phyloP scores from a whole-genome alignment of 2,329 filamentous ascomycete genomes.

The Epichloe festucae region DNA sequence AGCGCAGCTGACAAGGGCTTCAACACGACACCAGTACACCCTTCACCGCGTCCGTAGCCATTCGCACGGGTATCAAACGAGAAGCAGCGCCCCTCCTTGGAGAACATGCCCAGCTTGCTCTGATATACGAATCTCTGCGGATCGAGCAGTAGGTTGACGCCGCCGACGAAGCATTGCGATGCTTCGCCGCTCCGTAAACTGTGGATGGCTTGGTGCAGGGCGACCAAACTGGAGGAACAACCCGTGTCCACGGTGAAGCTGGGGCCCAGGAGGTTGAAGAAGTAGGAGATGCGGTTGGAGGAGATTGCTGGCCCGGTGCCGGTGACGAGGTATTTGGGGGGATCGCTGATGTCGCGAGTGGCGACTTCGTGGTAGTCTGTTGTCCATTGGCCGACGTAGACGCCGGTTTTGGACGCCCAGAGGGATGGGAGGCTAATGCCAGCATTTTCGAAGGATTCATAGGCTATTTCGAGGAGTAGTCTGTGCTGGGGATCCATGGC shows the following conservation, averaged over 20 bases:
- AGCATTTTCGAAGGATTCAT: constrained; percentile 18
- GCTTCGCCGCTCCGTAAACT: neutral
- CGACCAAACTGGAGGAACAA: constrained; percentile 34
- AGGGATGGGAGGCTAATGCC: constrained; percentile 20
- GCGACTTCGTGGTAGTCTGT: neutral
- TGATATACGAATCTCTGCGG: constrained; percentile 13
- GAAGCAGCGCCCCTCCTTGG: constrained; percentile 15
- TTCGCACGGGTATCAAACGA: constrained; percentile 29
- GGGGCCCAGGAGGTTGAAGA: constrained; percentile 9
- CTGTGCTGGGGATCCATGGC: constrained; percentile 17
- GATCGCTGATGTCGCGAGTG: neutral
- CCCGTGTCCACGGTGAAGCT: constrained; percentile 25
- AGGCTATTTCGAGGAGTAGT: constrained; percentile 14
- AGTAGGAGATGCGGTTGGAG: constrained; percentile 7
- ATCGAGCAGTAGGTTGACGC: constrained; percentile 14
- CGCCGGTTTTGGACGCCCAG: constrained; percentile 21
- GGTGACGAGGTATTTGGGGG: neutral
- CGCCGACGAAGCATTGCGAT: constrained; percentile 13
- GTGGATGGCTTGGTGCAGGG: constrained; percentile 29
- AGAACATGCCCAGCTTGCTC: constrained; percentile 12
- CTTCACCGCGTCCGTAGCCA: constrained; percentile 37
- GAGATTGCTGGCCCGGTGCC: constrained; percentile 3
- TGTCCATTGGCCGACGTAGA: constrained; percentile 16
- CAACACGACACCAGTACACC: constrained; percentile 26
- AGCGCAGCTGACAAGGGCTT: constrained; percentile 30